Evolutionary conservation across 2,329 filamentous ascomycete species (phyloP).

Genomic region (Graphiopsis chlorocephala): DNA sequence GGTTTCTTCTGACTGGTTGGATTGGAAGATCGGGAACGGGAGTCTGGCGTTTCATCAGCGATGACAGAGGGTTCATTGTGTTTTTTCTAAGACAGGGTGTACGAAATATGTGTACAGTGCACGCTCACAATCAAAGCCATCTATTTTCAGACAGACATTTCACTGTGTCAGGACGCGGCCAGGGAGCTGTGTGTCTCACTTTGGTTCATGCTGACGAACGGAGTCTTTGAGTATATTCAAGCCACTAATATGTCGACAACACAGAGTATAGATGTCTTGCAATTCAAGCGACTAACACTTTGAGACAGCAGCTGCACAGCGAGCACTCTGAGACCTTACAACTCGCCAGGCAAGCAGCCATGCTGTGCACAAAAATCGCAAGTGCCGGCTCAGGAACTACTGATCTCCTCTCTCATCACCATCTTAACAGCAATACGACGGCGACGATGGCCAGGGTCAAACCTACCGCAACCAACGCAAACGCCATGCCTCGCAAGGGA

Average conservation of each 20-base stretch:
- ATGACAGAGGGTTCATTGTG: constrained; percentile 9
- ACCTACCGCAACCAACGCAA: not conserved
- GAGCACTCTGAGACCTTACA: not conserved
- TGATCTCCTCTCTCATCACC: not conserved
- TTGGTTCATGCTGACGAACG: not conserved
- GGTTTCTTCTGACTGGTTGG: constrained; percentile 11
- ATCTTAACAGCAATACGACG: not conserved
- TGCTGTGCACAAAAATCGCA: not conserved
- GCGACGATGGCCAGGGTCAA: not conserved
- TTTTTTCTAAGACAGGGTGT: constrained; percentile 15
- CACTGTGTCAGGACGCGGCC: not conserved
- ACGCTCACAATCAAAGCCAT: constrained; percentile 16
- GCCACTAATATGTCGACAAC: not conserved
- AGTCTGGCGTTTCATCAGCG: constrained; percentile 18
- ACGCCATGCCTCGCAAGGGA: too few species aligned
- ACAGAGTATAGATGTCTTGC: not conserved
- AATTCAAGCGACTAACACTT: not conserved
- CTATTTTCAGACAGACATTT: constrained; percentile 1
- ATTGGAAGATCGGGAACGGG: constrained; percentile 5
- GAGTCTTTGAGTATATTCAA: not conserved
- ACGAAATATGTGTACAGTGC: constrained; percentile 18
- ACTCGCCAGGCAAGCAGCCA: not conserved
- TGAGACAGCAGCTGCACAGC: not conserved
- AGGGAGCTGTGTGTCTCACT: not conserved
- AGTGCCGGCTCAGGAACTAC: not conserved